Evolutionary conservation across 2,329 filamentous ascomycete species (phyloP), one percentile per base, ranked within the genome.

Genomic region (Septoria petroselini): DNA sequence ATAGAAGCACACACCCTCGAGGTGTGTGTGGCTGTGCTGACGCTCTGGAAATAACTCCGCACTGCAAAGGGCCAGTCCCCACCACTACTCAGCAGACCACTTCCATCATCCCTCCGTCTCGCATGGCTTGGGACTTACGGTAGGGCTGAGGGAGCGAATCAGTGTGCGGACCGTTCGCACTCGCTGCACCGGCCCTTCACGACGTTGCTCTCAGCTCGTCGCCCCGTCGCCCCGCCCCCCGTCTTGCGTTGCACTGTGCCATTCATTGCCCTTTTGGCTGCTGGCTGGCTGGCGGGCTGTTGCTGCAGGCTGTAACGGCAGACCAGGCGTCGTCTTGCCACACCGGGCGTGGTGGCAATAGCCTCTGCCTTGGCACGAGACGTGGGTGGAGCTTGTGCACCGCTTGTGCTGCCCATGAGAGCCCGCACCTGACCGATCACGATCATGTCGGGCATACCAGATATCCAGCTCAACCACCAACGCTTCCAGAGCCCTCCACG

Each of bases 401-500:
- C 37, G 34, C 52, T 46, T 39, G 43, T 39, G 33, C 34, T 30
- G 43, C 43, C 33, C 41, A 49, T 49, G 46, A 39, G 9, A n/a
- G 41, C 43, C 43, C 47, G 44, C 47, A 48, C 43, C 40, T 38
- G 43, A 45, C 17, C 48, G 43, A 30, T 44, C 49, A 29, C 34
- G 44, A 53, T 15, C 41, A 59, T 59, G 57, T 55, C 57, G 37
- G 57, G 48, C 45, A 63, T 64, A 52, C 61, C 64, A 54, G 60
- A 65, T 54, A 62, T 69, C 64, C 58, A 65, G 62, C 64, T 68
- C 62, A 58, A 65, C 61, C 55, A 67, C 68, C 61, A 67, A 62
- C 62, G 68, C 70, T 62, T 66, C 71, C 48, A 68, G 30, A 59
- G 55, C 52, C 59, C 63, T 30, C 54, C 61, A 50, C 69, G 68